Base-by-base conservation (phyloP, 148 eudicot species). In the Spergularia bocconei region DNA sequence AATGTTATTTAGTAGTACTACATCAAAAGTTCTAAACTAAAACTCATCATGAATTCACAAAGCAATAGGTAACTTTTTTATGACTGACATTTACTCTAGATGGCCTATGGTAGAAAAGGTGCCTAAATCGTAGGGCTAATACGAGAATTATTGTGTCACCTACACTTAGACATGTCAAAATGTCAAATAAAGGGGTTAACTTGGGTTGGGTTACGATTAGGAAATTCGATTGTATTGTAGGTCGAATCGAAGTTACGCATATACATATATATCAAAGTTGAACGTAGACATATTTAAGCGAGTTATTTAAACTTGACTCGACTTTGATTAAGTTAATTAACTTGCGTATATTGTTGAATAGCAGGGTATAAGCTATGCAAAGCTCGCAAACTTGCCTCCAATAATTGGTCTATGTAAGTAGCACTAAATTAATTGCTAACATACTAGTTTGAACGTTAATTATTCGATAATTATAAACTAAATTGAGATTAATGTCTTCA, bases 341-440 rank as follows among this genome's bases (percentile, higher is more conserved):
- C 48, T 50, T 29, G 33, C 5, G 16, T 54, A 72, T 29, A 29
- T 29, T 29, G 38, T 48, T 69, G 66, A 64, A 75, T 76, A 77
- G 77, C 89, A 93, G 96, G 98, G 98, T 14, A 95, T 95, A 52
- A 95, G 98, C 54, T 92, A 95, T 76, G 98, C 98, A 52, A 95
- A 95, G 76, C 96, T 95, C 67, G 98, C 98, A 71, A 89, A 92
- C 80, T 81, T 95, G 82, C 97, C 97, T 38, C 98, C 98, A 2
- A 89, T 95, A 36, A 77, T 92, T 63, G 98, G 98, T 7, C 79
- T 95, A 15, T 95, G 98, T 95, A 71, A 92, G 97, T 84, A 72
- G 12, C 20, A 14, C 75, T 19, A 19, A 8, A 2, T 53, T 48
- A 29, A 29, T 29, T 29, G 2, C 36, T 29, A 29, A 2, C 58